Base-by-base conservation (phyloP, 2,329 filamentous ascomycete genomes). In the Alternaria consortialis region DNA sequence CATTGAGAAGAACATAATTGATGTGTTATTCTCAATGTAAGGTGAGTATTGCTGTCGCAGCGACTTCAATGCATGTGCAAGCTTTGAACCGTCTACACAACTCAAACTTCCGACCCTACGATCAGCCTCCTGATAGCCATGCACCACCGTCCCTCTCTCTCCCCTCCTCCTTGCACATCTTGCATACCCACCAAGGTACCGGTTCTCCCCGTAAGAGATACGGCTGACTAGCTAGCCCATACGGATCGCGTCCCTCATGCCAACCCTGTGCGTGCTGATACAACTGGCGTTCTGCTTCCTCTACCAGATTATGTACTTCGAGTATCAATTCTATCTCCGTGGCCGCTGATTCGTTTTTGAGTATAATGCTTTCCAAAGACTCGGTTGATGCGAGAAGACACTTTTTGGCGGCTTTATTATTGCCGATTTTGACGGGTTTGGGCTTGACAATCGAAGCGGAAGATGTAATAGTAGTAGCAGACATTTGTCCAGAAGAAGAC, bases 181-280 rank as follows among this genome's bases (percentile, higher is more conserved):
- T n/a, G 36, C 46, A 57, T 5, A 11, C 17, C 17, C 13, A 15
- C 54, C 46, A 57, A n/a, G 54, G 37, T 4, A 32, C 32, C 11
- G 9, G 17, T 37, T 27, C 20, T 4, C 37, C 37, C 20, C 8
- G 17, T 13, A 32, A 13, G 34, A 51, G 17, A 36, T 56, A 51
- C n/a, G 34, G 44, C 29, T 32, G 29, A 27, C 54, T 51, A 6
- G 37, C 46, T 15, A 56, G 9, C 9, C 46, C 46, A 29, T 51
- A 51, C 13, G 29, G 46, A 51, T 51, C 46, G 3, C 54, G 36
- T 15, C 54, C 37, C 9, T 43, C 25, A 15, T 56, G 54, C 46
- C 7, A 5, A 8, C 46, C 46, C 7, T 13, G 23, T 11, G 6
- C n/a, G 37, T 56, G 54, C 5, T 32, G 17, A 5, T 7, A 25